phyloP scores from a whole-genome alignment of 139 green algal species.

The Chlorella sp. region DNA sequence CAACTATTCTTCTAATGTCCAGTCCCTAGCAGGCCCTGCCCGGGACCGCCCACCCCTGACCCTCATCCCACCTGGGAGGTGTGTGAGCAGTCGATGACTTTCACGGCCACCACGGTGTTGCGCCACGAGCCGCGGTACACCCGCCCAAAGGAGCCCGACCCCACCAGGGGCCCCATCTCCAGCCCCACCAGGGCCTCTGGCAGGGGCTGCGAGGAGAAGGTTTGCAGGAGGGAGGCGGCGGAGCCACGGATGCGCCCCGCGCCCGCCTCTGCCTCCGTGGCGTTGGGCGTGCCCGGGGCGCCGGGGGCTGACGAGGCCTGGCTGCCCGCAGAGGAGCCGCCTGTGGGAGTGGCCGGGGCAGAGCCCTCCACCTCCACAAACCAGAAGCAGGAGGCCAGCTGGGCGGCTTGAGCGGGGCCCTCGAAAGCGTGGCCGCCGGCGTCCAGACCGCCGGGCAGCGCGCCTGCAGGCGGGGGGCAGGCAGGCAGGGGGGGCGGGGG shows the following conservation, averaged over 20 bases:
- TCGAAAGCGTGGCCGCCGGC: constrained; percentile 7
- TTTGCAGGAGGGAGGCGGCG: not conserved
- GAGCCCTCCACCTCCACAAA: constrained; percentile 26
- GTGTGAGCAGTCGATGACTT: constrained; percentile 23
- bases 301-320: not conserved
- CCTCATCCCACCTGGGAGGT: not conserved
- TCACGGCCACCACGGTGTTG: constrained; percentile 22
- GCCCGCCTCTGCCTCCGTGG: not conserved
- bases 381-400: constrained; percentile 38
- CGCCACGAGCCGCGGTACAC: constrained; percentile 31
- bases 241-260: too few species aligned
- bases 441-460: constrained; percentile 17
- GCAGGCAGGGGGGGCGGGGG: not conserved
- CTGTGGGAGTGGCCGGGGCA: not conserved
- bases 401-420: not conserved
- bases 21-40: too few species aligned
- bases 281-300: not conserved
- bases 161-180: constrained; percentile 32
- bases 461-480: constrained; percentile 1
- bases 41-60: too few species aligned
- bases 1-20: too few species aligned
- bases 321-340: not conserved
- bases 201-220: constrained; percentile 5
- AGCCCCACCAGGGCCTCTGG: constrained; percentile 19
- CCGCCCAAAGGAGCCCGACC: constrained; percentile 23